Evolutionary conservation across 2,329 filamentous ascomycete species (phyloP).

Genomic region (Aspergillus jensenii): DNA sequence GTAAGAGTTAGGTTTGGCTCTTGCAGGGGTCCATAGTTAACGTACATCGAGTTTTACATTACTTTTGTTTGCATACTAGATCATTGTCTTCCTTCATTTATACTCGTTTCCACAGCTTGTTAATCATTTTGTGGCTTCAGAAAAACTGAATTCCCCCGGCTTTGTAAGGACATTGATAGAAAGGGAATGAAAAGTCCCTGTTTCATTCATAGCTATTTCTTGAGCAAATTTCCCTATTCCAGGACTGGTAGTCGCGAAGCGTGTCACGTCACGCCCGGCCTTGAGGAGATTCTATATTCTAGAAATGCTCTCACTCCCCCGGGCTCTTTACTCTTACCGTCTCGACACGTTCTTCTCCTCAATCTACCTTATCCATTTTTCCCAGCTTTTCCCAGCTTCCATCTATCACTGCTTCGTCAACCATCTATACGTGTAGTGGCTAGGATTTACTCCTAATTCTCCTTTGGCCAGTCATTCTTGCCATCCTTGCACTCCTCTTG

Average conservation of each 20-base stretch:
- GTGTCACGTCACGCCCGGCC: not conserved
- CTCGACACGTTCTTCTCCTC: not conserved
- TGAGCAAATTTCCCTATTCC: not conserved
- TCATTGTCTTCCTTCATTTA: too few relatives aligned
- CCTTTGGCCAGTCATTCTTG: not conserved
- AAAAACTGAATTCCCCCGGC: not conserved
- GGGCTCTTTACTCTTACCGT: not conserved
- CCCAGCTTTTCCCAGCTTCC: not conserved
- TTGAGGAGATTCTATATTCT: not conserved
- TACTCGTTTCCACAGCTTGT: not conserved
- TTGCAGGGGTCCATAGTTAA: slow-evolving; percentile 22
- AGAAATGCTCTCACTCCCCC: not conserved
- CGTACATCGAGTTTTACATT: not conserved
- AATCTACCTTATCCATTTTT: too few relatives aligned
- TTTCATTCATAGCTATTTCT: not conserved
- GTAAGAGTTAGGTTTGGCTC: slow-evolving; percentile 18
- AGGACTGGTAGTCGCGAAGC: not conserved
- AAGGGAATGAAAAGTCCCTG: not conserved
- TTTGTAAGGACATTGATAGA: not conserved
- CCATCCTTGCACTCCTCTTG: not conserved
- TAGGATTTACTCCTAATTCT: not conserved
- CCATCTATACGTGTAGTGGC: not conserved
- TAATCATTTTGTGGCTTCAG: not conserved
- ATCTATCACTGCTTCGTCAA: not conserved
- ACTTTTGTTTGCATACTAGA: not conserved